A percentile compares a stretch with the other conserved stretches of the same genome.
These are phyloP conservation scores for Fusarium keratoplasticum DNA, from an alignment of 2,329 filamentous ascomycete genomes.

Conservation along the genomic window DNA sequence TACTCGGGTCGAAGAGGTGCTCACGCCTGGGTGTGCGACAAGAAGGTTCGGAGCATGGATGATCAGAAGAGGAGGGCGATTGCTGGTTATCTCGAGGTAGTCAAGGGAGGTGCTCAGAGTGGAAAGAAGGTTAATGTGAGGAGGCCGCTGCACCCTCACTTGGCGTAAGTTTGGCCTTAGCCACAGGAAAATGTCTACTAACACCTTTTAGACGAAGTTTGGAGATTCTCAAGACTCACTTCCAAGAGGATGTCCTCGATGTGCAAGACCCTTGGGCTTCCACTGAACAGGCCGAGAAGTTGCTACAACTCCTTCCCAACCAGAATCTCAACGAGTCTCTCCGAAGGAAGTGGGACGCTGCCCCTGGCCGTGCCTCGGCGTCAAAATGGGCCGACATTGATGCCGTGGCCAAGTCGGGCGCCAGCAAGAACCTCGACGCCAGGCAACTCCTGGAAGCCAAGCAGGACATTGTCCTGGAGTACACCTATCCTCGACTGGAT, in stretches of 20 bases:
- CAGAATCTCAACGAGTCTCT: constrained; percentile 80
- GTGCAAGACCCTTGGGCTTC: constrained; percentile 88
- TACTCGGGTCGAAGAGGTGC: constrained; percentile 97
- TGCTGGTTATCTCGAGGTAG: constrained; percentile 88
- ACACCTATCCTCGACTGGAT: constrained; percentile 97
- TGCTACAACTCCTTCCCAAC: constrained; percentile 89
- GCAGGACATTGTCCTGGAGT: constrained; percentile 95
- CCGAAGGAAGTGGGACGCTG: constrained; percentile 89
- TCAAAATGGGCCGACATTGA: constrained; percentile 97
- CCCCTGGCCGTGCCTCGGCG: constrained; percentile 79
- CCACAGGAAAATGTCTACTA: constrained; percentile 13
- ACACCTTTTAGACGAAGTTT: constrained; percentile 75
- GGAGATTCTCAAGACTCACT: constrained; percentile 85
- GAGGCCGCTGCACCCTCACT: constrained; percentile 89
- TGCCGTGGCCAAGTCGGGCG: constrained; percentile 80
- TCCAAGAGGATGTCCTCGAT: constrained; percentile 83
- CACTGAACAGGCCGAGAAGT: constrained; percentile 76
- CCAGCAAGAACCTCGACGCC: constrained; percentile 77
- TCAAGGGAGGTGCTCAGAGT: constrained; percentile 87
- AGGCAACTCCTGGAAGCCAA: constrained; percentile 86
- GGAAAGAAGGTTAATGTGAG: constrained; percentile 88
- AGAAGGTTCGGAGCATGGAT: constrained; percentile 83
- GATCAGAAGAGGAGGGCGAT: constrained; percentile 88
- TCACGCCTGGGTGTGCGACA: constrained; percentile 98
- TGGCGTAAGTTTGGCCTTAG: constrained; percentile 66